Evolutionary conservation across 495 filamentous ascomycete species (phyloP).

Genomic region (Penicillium odoratum): DNA sequence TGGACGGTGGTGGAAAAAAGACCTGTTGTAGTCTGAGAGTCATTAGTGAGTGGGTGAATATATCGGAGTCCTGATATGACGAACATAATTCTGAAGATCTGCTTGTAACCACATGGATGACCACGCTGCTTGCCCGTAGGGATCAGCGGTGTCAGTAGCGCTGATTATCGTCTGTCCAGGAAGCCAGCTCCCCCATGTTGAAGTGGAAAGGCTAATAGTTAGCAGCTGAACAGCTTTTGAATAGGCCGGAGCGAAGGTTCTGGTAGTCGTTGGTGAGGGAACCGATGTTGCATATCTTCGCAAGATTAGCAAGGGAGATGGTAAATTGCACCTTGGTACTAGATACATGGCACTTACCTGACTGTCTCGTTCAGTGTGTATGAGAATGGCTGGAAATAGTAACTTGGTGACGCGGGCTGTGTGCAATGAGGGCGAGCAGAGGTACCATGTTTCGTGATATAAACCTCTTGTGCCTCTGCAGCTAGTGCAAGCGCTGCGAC

Average conservation of each 20-base stretch:
- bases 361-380: conserved; percentile 28
- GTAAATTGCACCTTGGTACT: not conserved
- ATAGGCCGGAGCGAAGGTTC: conserved; percentile 22
- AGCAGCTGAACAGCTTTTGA: conserved; percentile 22
- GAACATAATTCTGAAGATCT: conserved; percentile 29
- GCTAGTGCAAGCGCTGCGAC: not conserved
- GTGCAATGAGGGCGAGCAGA: conserved; percentile 27
- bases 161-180: conserved; percentile 25
- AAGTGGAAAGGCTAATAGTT: conserved; percentile 18
- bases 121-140: conserved; percentile 39
- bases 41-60: not conserved
- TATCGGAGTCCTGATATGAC: not conserved
- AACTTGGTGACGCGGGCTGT: conserved; percentile 16
- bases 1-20: conserved; percentile 35
- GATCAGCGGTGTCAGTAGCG: conserved; percentile 30
- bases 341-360: conserved; percentile 13
- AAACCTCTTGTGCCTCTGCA: conserved; percentile 25
- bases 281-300: conserved; percentile 27
- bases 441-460: conserved; percentile 23
- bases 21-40: conserved; percentile 24
- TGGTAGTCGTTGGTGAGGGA: conserved; percentile 26
- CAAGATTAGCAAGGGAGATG: conserved; percentile 5
- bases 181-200: conserved; percentile 36
- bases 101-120: conserved; percentile 33
- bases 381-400: conserved; percentile 26